Evolutionary conservation across 805 yeast genomes (phyloP).

Genomic region (Metschnikowia noctiluminum): DNA sequence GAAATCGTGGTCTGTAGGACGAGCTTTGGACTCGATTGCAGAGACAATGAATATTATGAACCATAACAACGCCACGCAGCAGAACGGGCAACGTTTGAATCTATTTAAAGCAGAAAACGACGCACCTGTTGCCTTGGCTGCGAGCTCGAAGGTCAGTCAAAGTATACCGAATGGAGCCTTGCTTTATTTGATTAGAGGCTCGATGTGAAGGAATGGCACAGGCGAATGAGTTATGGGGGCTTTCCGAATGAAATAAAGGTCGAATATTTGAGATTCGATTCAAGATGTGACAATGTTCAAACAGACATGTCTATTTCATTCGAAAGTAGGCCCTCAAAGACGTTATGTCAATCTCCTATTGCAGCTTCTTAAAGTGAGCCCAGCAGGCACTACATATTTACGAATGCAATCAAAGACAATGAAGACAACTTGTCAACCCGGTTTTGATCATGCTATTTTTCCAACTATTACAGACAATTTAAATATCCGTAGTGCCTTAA

Average conservation of each 20-base stretch:
- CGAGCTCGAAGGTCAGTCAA: conserved; percentile 36
- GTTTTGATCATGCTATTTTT: too few species aligned
- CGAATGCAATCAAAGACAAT: too few species aligned
- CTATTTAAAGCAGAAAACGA: conserved; percentile 38
- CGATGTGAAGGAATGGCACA: neutral
- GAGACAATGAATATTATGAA: conserved; percentile 46
- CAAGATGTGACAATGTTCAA: too few species aligned
- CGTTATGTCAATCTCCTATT: too few species aligned
- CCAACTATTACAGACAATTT: too few species aligned
- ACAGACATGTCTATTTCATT: too few species aligned
- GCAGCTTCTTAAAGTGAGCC: too few species aligned
- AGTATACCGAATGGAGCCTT: conserved; percentile 48
- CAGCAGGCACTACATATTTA: too few species aligned
- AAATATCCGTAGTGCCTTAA: too few species aligned
- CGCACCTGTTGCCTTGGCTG: conserved; percentile 28
- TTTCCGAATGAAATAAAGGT: neutral
- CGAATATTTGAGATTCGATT: too few species aligned
- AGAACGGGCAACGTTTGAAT: conserved; percentile 40
- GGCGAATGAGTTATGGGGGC: neutral
- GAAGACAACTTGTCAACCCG: too few species aligned
- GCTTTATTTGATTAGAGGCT: conserved; percentile 53
- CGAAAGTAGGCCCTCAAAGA: too few species aligned
- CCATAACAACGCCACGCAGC: conserved; percentile 45
- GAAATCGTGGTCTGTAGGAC: conserved; percentile 58
- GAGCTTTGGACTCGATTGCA: conserved; percentile 53